Evolutionary conservation across 1,284 basidiomycete genomes (phyloP), one percentile per base, ranked within the genome.

Genomic region (Trichosporon ovoides): DNA sequence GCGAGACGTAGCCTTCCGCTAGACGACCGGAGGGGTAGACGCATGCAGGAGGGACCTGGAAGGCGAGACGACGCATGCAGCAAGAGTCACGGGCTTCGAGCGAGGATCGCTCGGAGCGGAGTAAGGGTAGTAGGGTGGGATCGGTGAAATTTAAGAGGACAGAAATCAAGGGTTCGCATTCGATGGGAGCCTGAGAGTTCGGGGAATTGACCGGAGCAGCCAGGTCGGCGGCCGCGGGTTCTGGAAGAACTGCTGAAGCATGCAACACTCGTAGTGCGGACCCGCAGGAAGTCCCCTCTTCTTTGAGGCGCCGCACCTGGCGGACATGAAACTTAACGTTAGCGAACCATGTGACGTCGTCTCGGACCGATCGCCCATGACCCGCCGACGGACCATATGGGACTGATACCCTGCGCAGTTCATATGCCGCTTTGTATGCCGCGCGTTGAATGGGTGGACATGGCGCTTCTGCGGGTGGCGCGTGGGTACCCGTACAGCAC

Each of bases 331-430:
- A 48, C 43, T 13, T 13, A 7, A 16, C 10, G 24, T 46, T 3
- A 48, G 43, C 43, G 24, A 48, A 28, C 43, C 43, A 48, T 48
- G 43, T 48, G 43, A 48, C 24, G 24, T 48, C 43, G 22, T 28
- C 43, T 48, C 43, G 43, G 43, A 48, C 43, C 43, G 43, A 48
- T 48, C 43, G 14, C 16, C 28, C 28, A 4, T 9, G 4, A 31
- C 28, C 28, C 28, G 4, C 9, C 28, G 4, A 9, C 28, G 28
- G 28, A 31, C 28, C 28, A 31, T 31, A 31, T 31, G 28, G 28
- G 4, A 9, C n/a, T n/a, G n/a, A n/a, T n/a, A 31, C 28, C 28
- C 28, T 31, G 28, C 28, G 28, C 28, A 31, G 28, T 31, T 31
- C 28, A 31, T 31, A 31, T n/a, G n/a, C n/a, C n/a, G n/a, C n/a